Evolutionary conservation across 768 basidiomycete genomes (phyloP).

Genomic region (Kwoniella europaea): DNA sequence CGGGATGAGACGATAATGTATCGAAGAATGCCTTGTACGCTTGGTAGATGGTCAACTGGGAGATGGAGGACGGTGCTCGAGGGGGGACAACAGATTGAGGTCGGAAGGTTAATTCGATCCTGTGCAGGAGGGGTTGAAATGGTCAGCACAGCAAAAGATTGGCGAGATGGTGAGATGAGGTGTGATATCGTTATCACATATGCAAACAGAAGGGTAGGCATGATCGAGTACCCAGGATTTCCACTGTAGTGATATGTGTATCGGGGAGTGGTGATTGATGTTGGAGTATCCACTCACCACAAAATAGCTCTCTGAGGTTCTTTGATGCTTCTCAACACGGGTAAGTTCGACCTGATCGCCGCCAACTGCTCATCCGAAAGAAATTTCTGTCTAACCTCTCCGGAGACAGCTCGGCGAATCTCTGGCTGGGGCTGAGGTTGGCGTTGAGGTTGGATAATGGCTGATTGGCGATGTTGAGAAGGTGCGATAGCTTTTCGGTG

Average conservation of each 20-base stretch:
- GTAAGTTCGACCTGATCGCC: neutral
- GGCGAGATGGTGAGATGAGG: too few relatives aligned
- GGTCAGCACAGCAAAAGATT: neutral
- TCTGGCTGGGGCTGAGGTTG: too few relatives aligned
- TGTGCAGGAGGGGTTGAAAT: neutral
- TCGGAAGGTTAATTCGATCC: neutral
- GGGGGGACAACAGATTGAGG: neutral
- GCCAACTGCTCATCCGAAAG: neutral
- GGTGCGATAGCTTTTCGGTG: neutral
- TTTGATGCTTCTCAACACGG: neutral
- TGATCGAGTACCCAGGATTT: too few relatives aligned
- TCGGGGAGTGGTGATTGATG: neutral
- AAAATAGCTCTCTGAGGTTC: constrained; percentile 14
- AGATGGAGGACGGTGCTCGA: neutral
- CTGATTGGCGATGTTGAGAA: neutral
- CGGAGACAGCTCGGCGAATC: neutral
- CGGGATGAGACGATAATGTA: neutral
- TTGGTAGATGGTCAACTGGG: neutral
- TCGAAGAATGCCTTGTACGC: neutral
- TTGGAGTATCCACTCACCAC: neutral
- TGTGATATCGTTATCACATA: too few relatives aligned
- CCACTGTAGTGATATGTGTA: neutral
- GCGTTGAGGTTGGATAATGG: too few relatives aligned
- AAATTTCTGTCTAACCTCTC: neutral
- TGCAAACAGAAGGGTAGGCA: too few relatives aligned